phyloP scores from a whole-genome alignment of 2,329 filamentous ascomycete species.

The Cercospora zeina region DNA sequence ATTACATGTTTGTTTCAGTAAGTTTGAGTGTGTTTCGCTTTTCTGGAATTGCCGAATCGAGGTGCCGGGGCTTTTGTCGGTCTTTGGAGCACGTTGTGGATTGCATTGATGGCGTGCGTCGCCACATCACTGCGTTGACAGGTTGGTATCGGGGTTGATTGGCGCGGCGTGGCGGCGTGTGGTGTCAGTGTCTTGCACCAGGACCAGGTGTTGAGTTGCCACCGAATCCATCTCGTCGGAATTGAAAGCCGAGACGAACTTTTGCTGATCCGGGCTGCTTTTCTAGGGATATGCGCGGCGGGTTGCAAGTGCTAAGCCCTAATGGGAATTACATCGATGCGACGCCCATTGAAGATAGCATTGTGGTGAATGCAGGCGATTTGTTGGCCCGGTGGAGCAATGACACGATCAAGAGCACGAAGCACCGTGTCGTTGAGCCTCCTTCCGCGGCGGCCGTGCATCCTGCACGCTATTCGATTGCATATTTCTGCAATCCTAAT shows the following conservation, averaged over 20 bases:
- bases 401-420: slow-evolving; percentile 84
- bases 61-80: slow-evolving; percentile 4
- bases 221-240: slow-evolving; percentile 1
- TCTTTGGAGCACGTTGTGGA: slow-evolving; percentile 8
- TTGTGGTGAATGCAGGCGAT: slow-evolving; percentile 88
- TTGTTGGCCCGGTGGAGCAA: slow-evolving; percentile 78
- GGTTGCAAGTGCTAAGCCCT: slow-evolving; percentile 66
- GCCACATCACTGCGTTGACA: slow-evolving; percentile 13
- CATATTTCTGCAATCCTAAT: slow-evolving; percentile 91
- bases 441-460: slow-evolving; percentile 61
- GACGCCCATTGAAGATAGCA: slow-evolving; percentile 74
- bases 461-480: slow-evolving; percentile 72
- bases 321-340: slow-evolving; percentile 76
- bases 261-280: slow-evolving; percentile 31
- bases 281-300: slow-evolving; percentile 55
- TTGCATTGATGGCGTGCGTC: slow-evolving; percentile 1
- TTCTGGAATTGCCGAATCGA: background rate
- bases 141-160: slow-evolving; percentile 2
- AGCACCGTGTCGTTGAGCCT: slow-evolving; percentile 87
- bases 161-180: background rate
- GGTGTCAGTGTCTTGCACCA: background rate
- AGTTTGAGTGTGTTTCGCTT: slow-evolving; percentile 7
- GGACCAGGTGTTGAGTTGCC: slow-evolving; percentile 3
- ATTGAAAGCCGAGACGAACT: background rate
- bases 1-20: slow-evolving; percentile 54